Percentiles rank a stretch among this genome's conserved stretches.
phyloP scores from a whole-genome alignment of 2,329 filamentous ascomycete species.

The Pyrenophora seminiperda region DNA sequence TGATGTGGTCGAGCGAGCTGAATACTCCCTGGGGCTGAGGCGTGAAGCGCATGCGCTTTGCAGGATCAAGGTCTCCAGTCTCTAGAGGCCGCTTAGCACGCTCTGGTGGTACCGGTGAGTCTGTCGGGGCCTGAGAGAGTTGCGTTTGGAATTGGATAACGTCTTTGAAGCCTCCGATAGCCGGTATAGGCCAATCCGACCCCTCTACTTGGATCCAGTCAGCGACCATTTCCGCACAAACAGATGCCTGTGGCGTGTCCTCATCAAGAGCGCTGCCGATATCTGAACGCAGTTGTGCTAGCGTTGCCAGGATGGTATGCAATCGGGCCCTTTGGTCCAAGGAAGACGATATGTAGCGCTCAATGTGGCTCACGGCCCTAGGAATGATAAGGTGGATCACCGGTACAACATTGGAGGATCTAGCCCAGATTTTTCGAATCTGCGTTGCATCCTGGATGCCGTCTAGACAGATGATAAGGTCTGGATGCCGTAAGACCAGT shows the following conservation, averaged over 20 bases:
- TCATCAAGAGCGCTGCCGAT: conserved; percentile 43
- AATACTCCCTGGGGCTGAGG: conserved; percentile 29
- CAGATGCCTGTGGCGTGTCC: conserved; percentile 29
- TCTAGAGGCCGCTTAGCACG: conserved; percentile 39
- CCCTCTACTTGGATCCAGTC: conserved; percentile 26
- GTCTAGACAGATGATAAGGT: conserved; percentile 51
- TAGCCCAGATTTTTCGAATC: conserved; percentile 35
- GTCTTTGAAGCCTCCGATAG: conserved; percentile 40
- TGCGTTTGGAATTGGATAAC: conserved; percentile 39
- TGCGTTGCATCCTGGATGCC: conserved; percentile 34
- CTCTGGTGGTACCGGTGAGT: conserved; percentile 23
- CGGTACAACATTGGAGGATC: conserved; percentile 28
- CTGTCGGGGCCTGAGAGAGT: conserved; percentile 22
- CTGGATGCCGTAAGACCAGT: conserved; percentile 32
- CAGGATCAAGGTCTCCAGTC: conserved; percentile 30
- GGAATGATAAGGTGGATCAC: conserved; percentile 51
- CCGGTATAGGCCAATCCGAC: conserved; percentile 36
- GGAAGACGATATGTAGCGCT: conserved; percentile 43
- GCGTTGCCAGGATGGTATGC: conserved; percentile 46
- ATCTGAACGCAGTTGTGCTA: conserved; percentile 37
- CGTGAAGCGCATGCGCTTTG: conserved; percentile 45
- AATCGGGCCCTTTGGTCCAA: conserved; percentile 31
- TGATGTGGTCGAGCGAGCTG: conserved; percentile 38
- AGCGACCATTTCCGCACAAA: conserved; percentile 35
- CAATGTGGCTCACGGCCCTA: conserved; percentile 52